Evolutionary conservation across 257 asterid genomes (phyloP), one percentile per base, ranked within the genome.

Genomic region (Solanum pimpinellifolium): DNA sequence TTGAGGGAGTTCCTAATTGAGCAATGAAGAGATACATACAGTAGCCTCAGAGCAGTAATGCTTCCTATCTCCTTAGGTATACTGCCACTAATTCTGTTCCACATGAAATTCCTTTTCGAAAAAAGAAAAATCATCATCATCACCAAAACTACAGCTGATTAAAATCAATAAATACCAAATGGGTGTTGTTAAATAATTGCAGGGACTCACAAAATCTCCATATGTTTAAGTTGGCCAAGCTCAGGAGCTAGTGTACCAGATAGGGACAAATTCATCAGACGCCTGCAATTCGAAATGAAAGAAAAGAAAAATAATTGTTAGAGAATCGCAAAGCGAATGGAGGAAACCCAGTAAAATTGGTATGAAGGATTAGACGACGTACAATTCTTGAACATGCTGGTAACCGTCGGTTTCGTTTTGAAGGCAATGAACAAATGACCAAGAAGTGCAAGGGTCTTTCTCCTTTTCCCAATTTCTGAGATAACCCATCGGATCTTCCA

Each of bases 11-110:
- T 12, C 21, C 83, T 23, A 76, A 69, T 68, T 44, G 35, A 76
- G 83, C 21, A 18, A 0, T 85, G 73, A 72, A 31, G 86, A 23
- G 86, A 76, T 52, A 92, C 98, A 96, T 90, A 97, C 99, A 97
- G 85, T 60, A 93, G 89, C 87, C 92, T 86, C 56, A 97, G 87
- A 9, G 98, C 86, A 41, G 91, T 68, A 60, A 97, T 93, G 88
- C 86, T 93, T 91, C 99, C 98, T 70, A 97, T 97, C 94, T 97
- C 99, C 92, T 90, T 93, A 33, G 99, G 99, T 91, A 97, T 96
- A 76, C 83, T 91, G 72, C 99, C 98, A 14, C 91, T 91, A 84
- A 97, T 90, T 85, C 75, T 88, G 94, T 97, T 97, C 99, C 99
- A 96, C 99, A 97, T 97, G 85, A 97, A 89, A 91, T 96, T 98